phyloP scores from a whole-genome alignment of 768 basidiomycete species.

The Dacryopinax primogenitus region DNA sequence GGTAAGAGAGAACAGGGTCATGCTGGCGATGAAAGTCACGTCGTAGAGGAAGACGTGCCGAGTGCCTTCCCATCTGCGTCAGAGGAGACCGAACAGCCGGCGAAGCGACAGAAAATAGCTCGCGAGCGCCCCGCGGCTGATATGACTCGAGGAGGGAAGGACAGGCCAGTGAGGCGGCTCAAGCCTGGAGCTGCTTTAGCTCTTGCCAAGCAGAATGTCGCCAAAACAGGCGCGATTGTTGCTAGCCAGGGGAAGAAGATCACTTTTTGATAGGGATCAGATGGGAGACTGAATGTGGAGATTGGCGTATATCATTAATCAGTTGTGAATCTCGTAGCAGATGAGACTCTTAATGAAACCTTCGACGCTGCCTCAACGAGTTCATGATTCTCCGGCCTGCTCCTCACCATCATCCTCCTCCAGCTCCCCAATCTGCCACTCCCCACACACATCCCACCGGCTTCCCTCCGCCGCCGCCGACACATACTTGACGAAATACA shows the following conservation, averaged over 20 bases:
- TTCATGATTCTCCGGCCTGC: slow-evolving; percentile 7
- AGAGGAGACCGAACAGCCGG: slow-evolving; percentile 3
- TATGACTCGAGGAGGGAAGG: slow-evolving; percentile 14
- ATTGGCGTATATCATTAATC: not conserved
- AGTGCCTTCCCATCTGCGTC: not conserved
- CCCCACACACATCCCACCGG: slow-evolving; percentile 84
- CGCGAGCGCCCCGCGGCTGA: slow-evolving; percentile 9
- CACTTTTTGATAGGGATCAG: slow-evolving; percentile 33
- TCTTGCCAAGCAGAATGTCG: slow-evolving; percentile 41
- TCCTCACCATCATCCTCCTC: slow-evolving; percentile 44
- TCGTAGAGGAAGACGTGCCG: not conserved
- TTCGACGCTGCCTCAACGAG: not conserved
- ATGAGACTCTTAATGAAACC: not conserved
- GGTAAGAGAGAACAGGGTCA: slow-evolving; percentile 7
- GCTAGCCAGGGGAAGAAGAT: slow-evolving; percentile 60
- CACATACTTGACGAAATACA: slow-evolving; percentile 93
- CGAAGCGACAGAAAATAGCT: slow-evolving; percentile 8
- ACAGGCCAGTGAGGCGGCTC: slow-evolving; percentile 37
- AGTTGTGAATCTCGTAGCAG: not conserved
- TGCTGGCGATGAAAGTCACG: slow-evolving; percentile 14
- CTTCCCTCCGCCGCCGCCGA: slow-evolving; percentile 80
- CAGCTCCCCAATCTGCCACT: slow-evolving; percentile 80
- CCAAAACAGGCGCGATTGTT: slow-evolving; percentile 58
- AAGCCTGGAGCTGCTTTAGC: slow-evolving; percentile 74
- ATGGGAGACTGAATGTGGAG: not conserved